phyloP scores from a whole-genome alignment of 371 early-diverging fungal species.

The Cokeromyces recurvatus region DNA sequence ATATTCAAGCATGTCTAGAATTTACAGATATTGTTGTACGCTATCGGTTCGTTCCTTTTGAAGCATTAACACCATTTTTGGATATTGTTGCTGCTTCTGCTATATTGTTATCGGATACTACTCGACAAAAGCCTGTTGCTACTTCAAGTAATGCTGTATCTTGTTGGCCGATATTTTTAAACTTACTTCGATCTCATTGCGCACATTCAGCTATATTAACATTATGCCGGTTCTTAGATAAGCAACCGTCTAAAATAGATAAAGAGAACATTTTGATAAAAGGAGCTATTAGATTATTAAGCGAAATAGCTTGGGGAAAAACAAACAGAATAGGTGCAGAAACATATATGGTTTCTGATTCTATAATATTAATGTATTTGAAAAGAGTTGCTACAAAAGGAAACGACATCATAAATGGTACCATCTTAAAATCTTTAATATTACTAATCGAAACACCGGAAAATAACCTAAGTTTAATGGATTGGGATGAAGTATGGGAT shows the following conservation, averaged over 20 bases:
- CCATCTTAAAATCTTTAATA: conserved; percentile 20
- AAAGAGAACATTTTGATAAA: conserved; percentile 29
- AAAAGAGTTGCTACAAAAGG: conserved; percentile 22
- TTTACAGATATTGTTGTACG: conserved; percentile 70
- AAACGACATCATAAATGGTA: conserved; percentile 19
- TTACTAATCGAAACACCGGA: conserved; percentile 11
- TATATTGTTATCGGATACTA: conserved; percentile 19
- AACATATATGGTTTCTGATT: conserved; percentile 30
- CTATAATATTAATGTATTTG: conserved; percentile 33
- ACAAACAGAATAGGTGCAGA: conserved; percentile 21
- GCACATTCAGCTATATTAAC: conserved; percentile 58
- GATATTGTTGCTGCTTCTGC: conserved; percentile 53
- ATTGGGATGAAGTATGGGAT: conserved; percentile 48
- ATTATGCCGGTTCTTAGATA: conserved; percentile 50
- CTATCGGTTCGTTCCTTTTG: conserved; percentile 63
- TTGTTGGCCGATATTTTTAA: conserved; percentile 58
- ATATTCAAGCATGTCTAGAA: conserved; percentile 50
- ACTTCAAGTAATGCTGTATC: conserved; percentile 22
- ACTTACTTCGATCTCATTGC: conserved; percentile 64
- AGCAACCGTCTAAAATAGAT: conserved; percentile 19
- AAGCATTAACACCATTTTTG: conserved; percentile 50
- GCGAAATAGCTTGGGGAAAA: conserved; percentile 53
- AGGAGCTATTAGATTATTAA: conserved; percentile 53
- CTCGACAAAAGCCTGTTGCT: background rate
- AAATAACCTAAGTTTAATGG: conserved; percentile 25